These are phyloP conservation scores for Apiospora phragmitis DNA, from an alignment of 2,329 filamentous ascomycete species.

Conservation along the genomic window DNA sequence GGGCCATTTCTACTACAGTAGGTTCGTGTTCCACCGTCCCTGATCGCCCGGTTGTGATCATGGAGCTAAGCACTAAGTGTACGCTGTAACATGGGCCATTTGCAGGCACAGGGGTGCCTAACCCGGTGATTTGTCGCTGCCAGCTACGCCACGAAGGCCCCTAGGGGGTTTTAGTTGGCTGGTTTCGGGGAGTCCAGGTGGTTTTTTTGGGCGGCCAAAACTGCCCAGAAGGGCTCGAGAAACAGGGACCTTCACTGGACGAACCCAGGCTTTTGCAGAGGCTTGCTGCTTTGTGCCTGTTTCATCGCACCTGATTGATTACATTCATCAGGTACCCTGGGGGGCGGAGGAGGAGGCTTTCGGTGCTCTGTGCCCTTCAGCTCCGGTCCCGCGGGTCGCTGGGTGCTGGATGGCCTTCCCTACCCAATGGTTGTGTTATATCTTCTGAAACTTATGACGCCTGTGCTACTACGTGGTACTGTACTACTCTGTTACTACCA, in stretches of 20 bases:
- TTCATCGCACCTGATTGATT: neutral
- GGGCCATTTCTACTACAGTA: neutral
- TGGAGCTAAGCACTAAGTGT: neutral
- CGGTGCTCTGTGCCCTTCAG: neutral
- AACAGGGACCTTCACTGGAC: slow-evolving; percentile 1
- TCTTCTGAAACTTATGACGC: slow-evolving; percentile 11
- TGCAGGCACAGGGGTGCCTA: neutral
- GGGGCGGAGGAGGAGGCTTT: too few relatives aligned
- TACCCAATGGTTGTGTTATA: slow-evolving; percentile 1
- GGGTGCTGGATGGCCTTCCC: neutral
- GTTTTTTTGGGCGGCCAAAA: neutral
- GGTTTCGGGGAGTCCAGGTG: neutral
- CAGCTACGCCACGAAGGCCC: neutral
- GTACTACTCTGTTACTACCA: neutral
- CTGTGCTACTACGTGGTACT: slow-evolving; percentile 6
- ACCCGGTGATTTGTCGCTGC: slow-evolving; percentile 1
- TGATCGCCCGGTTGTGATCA: neutral
- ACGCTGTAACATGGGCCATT: neutral
- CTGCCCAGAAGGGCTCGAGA: neutral
- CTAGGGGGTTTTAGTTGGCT: neutral
- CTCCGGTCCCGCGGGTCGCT: neutral
- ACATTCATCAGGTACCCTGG: too few relatives aligned
- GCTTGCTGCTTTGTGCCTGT: slow-evolving; percentile 9
- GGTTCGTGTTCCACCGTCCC: neutral
- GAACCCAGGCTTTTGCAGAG: neutral